Percentiles rank a stretch among this genome's conserved stretches.
Evolutionary conservation across 1,139 yeast genomes (phyloP).

Genomic region (Candida sp.): DNA sequence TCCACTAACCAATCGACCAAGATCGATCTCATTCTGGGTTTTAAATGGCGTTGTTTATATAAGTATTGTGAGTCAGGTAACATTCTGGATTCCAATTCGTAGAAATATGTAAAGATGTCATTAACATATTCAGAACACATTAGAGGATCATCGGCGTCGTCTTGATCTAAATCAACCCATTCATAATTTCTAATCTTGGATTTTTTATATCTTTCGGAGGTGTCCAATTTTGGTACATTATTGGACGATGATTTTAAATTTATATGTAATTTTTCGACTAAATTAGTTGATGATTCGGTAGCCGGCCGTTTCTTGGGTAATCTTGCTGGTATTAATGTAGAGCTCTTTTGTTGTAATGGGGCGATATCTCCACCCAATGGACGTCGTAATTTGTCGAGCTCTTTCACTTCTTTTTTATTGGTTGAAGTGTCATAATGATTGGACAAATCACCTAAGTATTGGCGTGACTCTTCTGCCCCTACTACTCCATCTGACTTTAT

Average conservation of each 20-base stretch:
- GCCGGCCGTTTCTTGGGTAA: conserved; percentile 57
- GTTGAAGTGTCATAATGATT: conserved; percentile 28
- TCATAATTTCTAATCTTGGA: conserved; percentile 46
- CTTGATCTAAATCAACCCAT: conserved; percentile 93
- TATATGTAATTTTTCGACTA: conserved; percentile 41
- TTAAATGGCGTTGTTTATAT: conserved; percentile 69
- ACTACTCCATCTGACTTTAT: conserved; percentile 1
- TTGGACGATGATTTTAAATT: conserved; percentile 9
- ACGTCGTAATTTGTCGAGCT: conserved; percentile 18
- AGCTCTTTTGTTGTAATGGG: conserved; percentile 21
- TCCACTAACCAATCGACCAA: conserved; percentile 95
- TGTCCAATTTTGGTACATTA: conserved; percentile 1
- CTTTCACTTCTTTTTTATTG: conserved; percentile 3
- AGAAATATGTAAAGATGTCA: conserved; percentile 80
- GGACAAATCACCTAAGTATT: conserved; percentile 40
- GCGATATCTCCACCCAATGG: conserved; percentile 35
- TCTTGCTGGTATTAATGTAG: conserved; percentile 30
- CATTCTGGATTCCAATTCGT: conserved; percentile 70
- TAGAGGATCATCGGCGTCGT: conserved; percentile 86
- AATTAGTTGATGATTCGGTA: conserved; percentile 49
- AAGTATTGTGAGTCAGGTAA: conserved; percentile 78
- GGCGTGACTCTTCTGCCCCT: conserved; percentile 15
- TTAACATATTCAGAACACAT: conserved; percentile 94
- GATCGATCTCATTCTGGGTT: conserved; percentile 85
- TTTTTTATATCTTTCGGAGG: conserved; percentile 19